A percentile compares a stretch with the other conserved stretches of the same genome.
Evolutionary conservation across 2,329 filamentous ascomycete genomes (phyloP).

Genomic region (Paecilomyces sp.): DNA sequence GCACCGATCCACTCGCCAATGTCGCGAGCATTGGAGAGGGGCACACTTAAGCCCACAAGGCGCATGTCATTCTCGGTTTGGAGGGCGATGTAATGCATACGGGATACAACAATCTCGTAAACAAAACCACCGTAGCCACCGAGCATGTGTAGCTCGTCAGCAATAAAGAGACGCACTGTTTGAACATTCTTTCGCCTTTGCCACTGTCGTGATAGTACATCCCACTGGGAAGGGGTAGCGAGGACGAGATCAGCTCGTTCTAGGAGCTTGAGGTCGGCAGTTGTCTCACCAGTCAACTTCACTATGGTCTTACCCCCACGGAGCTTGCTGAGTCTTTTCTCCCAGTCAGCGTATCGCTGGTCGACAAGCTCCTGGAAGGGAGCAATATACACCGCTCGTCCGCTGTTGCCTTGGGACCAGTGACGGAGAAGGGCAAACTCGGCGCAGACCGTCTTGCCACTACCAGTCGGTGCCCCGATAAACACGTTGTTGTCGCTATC

Average conservation of each 20-base stretch:
- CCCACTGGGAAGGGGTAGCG: conserved; percentile 92
- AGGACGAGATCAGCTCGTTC: conserved; percentile 83
- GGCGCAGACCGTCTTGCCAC: conserved; percentile 93
- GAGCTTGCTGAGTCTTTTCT: conserved; percentile 63
- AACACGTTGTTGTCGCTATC: conserved; percentile 91
- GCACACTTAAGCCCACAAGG: conserved; percentile 84
- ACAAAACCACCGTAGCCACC: conserved; percentile 80
- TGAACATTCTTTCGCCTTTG: conserved; percentile 93
- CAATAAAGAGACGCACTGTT: conserved; percentile 81
- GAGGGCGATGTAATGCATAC: conserved; percentile 91
- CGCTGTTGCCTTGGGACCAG: conserved; percentile 66
- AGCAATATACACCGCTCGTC: conserved; percentile 85
- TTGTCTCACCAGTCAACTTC: conserved; percentile 89
- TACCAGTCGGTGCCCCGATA: conserved; percentile 84
- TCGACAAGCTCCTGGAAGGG: conserved; percentile 93
- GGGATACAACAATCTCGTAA: conserved; percentile 94
- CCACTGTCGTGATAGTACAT: conserved; percentile 92
- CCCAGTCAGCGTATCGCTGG: conserved; percentile 74
- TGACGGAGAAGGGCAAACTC: conserved; percentile 88
- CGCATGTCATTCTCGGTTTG: conserved; percentile 79
- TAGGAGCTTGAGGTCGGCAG: conserved; percentile 80
- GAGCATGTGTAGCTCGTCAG: conserved; percentile 90
- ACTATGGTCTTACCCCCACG: conserved; percentile 82
- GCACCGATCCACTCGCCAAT: conserved; percentile 97
- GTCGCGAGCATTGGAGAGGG: conserved; percentile 85